Evolutionary conservation across 2,329 filamentous ascomycete genomes (phyloP).

Genomic region (Xylariales sp.): DNA sequence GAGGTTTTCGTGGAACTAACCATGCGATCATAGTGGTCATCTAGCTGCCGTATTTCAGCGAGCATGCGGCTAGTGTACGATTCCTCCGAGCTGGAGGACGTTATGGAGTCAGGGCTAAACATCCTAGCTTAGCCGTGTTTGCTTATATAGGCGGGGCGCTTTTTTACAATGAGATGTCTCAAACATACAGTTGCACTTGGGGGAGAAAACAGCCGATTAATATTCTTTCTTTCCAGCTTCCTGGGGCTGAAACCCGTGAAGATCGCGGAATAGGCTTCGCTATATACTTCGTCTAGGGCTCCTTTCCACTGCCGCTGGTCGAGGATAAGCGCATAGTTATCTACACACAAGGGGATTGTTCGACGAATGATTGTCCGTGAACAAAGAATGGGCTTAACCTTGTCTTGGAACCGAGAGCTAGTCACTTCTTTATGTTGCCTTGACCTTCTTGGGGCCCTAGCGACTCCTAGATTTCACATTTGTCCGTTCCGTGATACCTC

Average conservation of each 20-base stretch:
- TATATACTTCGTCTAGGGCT: neutral
- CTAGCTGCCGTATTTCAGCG: neutral
- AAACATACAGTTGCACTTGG: neutral
- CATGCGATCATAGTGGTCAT: slow-evolving; percentile 16
- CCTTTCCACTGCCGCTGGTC: neutral
- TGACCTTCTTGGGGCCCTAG: too few species aligned
- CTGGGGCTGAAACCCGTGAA: neutral
- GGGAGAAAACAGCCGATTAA: neutral
- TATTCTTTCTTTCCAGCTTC: neutral
- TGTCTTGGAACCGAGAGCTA: neutral
- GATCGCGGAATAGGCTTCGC: neutral
- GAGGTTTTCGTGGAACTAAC: slow-evolving; percentile 18
- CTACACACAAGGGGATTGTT: neutral
- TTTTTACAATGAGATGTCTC: neutral
- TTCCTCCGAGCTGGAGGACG: slow-evolving; percentile 31
- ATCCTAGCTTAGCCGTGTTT: slow-evolving; percentile 5
- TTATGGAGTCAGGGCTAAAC: slow-evolving; percentile 6
- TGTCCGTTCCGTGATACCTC: too few species aligned
- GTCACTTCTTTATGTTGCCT: neutral
- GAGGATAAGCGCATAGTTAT: neutral
- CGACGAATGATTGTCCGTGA: neutral
- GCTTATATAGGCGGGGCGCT: neutral
- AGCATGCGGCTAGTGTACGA: slow-evolving; percentile 27
- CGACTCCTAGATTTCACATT: too few species aligned
- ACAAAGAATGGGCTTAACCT: neutral